Percentiles rank a stretch among this genome's conserved stretches.
These are phyloP conservation scores for Rhodomyrtus tomentosa DNA, from an alignment of 345 rosid genomes.

Conservation along the genomic window DNA sequence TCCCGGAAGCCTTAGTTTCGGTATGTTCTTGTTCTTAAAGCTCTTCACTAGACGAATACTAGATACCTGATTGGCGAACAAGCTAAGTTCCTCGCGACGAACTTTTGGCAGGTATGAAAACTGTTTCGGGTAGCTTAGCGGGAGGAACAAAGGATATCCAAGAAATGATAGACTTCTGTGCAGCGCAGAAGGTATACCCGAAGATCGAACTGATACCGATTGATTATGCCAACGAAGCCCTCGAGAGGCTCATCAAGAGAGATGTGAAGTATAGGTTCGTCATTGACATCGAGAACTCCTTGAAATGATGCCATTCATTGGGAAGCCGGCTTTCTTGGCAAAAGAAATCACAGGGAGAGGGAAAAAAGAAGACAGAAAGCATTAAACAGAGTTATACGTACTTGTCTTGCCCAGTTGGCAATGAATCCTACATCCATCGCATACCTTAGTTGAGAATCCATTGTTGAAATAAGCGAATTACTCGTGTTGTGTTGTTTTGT, in stretches of 20 bases:
- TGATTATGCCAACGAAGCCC: constrained; percentile 57
- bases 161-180: constrained; percentile 78
- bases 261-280: constrained; percentile 85
- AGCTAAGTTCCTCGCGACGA: not conserved
- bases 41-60: not conserved
- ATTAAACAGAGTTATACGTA: not conserved
- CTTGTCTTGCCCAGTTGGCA: not conserved
- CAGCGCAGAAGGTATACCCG: constrained; percentile 65
- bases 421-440: not conserved
- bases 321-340: not conserved
- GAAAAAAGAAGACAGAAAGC: not conserved
- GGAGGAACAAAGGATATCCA: constrained; percentile 70
- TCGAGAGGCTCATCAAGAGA: constrained; percentile 61
- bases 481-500: not conserved
- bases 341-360: not conserved
- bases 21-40: constrained; percentile 10
- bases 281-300: constrained; percentile 62
- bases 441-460: not conserved
- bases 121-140: constrained; percentile 50
- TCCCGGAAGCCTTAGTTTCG: constrained; percentile 55
- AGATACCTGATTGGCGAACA: not conserved
- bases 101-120: constrained; percentile 43
- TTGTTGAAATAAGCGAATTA: not conserved
- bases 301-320: constrained; percentile 22
- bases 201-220: constrained; percentile 61